These are phyloP conservation scores for Starmerella tilneyi DNA, from an alignment of 805 yeast genomes.

Conservation along the genomic window DNA sequence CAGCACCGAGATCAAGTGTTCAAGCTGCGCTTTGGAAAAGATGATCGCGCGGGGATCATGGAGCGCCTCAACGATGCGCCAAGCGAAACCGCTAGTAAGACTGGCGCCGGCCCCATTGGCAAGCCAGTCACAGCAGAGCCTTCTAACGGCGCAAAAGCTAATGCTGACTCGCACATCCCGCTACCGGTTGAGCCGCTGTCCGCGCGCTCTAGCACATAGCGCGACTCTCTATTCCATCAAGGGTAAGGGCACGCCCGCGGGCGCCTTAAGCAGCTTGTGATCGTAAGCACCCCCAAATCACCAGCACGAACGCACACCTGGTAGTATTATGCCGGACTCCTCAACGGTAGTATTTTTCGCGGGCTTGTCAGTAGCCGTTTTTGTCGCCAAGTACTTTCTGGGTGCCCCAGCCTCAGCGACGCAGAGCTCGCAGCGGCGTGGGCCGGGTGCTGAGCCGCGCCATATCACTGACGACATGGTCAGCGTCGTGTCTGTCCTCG, in stretches of 20 bases:
- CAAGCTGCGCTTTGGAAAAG: constrained; percentile 23
- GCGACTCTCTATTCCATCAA: not conserved
- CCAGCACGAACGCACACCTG: too few relatives aligned
- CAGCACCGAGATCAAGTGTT: constrained; percentile 48
- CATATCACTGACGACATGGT: constrained; percentile 48
- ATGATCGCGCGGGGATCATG: not conserved
- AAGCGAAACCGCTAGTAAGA: too few relatives aligned
- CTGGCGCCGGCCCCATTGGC: not conserved
- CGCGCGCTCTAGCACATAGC: not conserved
- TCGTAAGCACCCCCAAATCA: too few relatives aligned
- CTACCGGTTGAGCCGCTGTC: constrained; percentile 6
- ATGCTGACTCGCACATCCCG: not conserved
- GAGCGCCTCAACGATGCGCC: too few relatives aligned
- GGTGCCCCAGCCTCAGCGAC: constrained; percentile 1
- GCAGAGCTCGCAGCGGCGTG: too few relatives aligned
- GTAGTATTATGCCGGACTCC: constrained; percentile 25
- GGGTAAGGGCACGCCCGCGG: not conserved
- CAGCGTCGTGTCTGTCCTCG: constrained; percentile 72
- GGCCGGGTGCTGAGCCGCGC: constrained; percentile 16
- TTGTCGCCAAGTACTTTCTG: constrained; percentile 20
- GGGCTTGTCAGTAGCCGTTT: constrained; percentile 20
- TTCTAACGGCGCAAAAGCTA: not conserved
- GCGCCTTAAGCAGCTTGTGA: not conserved
- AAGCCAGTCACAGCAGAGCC: not conserved
- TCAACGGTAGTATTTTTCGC: constrained; percentile 22